These are phyloP conservation scores for Phytophthora cryptogea DNA, from an alignment of 352 stramenopile species.

Conservation along the genomic window DNA sequence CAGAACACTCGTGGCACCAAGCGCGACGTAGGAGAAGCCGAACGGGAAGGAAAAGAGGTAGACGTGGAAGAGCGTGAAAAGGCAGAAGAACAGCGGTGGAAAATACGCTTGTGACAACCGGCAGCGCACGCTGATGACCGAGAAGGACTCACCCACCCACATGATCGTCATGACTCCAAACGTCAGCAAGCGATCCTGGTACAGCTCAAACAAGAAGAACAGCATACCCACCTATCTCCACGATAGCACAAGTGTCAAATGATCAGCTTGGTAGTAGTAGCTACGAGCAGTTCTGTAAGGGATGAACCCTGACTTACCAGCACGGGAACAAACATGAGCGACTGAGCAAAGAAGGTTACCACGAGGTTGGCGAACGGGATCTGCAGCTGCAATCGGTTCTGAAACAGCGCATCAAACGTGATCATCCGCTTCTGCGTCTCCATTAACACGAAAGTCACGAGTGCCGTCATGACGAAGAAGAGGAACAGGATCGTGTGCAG, in stretches of 20 bases:
- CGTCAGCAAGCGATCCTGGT: slow-evolving; percentile 91
- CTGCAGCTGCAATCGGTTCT: slow-evolving; percentile 73
- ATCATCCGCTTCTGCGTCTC: slow-evolving; percentile 95
- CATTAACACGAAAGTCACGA: slow-evolving; percentile 92
- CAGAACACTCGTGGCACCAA: slow-evolving; percentile 47
- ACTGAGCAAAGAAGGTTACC: slow-evolving; percentile 90
- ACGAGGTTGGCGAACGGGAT: slow-evolving; percentile 81
- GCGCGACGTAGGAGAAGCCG: slow-evolving; percentile 92
- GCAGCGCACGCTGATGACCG: slow-evolving; percentile 84
- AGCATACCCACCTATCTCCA: slow-evolving; percentile 88
- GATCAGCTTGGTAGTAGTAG: background rate
- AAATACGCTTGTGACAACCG: slow-evolving; percentile 81
- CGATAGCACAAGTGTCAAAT: background rate
- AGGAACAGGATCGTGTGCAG: slow-evolving; percentile 92
- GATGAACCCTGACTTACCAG: slow-evolving; percentile 53
- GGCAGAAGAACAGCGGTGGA: slow-evolving; percentile 91
- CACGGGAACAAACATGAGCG: slow-evolving; percentile 93
- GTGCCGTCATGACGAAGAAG: slow-evolving; percentile 93
- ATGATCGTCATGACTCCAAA: slow-evolving; percentile 91
- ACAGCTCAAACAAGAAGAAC: slow-evolving; percentile 96
- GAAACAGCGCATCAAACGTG: slow-evolving; percentile 92
- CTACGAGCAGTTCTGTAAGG: background rate
- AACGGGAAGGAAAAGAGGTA: slow-evolving; percentile 96
- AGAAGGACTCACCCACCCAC: slow-evolving; percentile 91
- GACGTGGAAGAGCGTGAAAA: slow-evolving; percentile 95